Conservation (phyloP, 2,329 filamentous ascomycete species). For the Fusarium camptoceras region DNA sequence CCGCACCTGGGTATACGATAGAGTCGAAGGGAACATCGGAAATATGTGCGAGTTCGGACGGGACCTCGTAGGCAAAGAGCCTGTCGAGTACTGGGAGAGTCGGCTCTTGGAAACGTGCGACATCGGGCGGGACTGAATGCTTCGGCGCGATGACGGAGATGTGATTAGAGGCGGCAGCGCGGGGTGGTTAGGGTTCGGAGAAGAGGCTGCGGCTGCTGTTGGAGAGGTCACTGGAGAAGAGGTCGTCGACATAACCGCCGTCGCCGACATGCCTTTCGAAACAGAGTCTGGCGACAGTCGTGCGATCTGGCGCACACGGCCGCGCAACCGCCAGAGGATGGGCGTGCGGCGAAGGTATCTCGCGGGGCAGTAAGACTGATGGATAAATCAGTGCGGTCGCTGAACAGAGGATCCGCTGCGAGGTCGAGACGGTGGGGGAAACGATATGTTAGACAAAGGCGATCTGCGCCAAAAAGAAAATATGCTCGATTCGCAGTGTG, state of each 20-base stretch:
- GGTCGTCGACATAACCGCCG: constrained; percentile 68
- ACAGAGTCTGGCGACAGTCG: constrained; percentile 42
- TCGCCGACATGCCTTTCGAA: constrained; percentile 53
- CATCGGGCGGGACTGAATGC: constrained; percentile 72
- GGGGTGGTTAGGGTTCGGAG: constrained; percentile 64
- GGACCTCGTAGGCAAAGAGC: constrained; percentile 76
- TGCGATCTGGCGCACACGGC: constrained; percentile 49
- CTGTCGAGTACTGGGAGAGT: constrained; percentile 83
- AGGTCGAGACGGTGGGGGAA: constrained; percentile 22
- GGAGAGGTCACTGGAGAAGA: constrained; percentile 67
- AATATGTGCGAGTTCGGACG: constrained; percentile 85
- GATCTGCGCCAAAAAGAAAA: constrained; percentile 28
- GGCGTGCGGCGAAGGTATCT: constrained; percentile 29
- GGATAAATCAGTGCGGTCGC: constrained; percentile 23
- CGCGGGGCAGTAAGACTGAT: constrained; percentile 39
- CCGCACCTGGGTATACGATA: constrained; percentile 89
- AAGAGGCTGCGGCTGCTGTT: constrained; percentile 59
- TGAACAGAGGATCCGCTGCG: constrained; percentile 22
- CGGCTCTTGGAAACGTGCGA: constrained; percentile 85
- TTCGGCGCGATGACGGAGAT: constrained; percentile 67
- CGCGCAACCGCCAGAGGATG: constrained; percentile 45
- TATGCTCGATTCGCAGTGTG: constrained; percentile 23
- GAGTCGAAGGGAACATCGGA: constrained; percentile 84
- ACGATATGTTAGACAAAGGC: constrained; percentile 11
- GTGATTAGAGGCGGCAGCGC: constrained; percentile 68